A percentile compares a stretch with the other conserved stretches of the same genome.
These are phyloP conservation scores for Pichia occidentalis DNA, from an alignment of 805 yeast species.

Conservation along the genomic window DNA sequence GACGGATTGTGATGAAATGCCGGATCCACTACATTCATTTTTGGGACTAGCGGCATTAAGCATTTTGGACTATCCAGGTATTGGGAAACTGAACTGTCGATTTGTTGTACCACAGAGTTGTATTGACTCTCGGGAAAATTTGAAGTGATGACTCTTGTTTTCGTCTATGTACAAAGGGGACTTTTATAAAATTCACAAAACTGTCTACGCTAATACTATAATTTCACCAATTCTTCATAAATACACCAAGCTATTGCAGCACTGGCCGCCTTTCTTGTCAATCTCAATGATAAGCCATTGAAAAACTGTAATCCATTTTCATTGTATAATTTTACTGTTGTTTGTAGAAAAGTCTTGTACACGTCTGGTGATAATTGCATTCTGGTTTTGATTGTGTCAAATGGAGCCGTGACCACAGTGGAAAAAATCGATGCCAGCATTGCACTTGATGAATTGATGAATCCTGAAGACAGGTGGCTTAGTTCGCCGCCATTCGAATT, in stretches of 20 bases:
- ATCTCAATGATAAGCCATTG: slow-evolving; percentile 75
- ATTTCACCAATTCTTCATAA: slow-evolving; percentile 76
- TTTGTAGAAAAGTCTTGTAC: slow-evolving; percentile 36
- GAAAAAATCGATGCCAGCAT: slow-evolving; percentile 70
- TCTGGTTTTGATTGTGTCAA: slow-evolving; percentile 88
- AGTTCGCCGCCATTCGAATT: slow-evolving; percentile 9
- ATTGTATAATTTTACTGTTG: slow-evolving; percentile 34
- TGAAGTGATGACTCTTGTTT: slow-evolving; percentile 2
- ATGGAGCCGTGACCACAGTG: slow-evolving; percentile 87
- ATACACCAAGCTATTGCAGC: slow-evolving; percentile 98
- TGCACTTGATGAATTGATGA: slow-evolving; percentile 72
- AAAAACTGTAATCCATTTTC: slow-evolving; percentile 57
- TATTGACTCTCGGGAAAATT: slow-evolving; percentile 15
- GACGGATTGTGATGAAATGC: slow-evolving; percentile 42
- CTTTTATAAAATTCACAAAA: not conserved
- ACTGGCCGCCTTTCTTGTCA: slow-evolving; percentile 79
- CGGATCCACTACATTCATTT: slow-evolving; percentile 67
- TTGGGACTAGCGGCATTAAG: slow-evolving; percentile 52
- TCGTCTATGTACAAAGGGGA: not conserved
- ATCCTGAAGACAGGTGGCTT: slow-evolving; percentile 31
- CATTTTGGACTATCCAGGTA: slow-evolving; percentile 23
- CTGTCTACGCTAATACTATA: slow-evolving; percentile 14
- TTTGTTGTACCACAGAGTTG: slow-evolving; percentile 23
- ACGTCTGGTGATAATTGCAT: slow-evolving; percentile 64
- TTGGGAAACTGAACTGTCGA: slow-evolving; percentile 16